Percentiles rank a stretch among this genome's conserved stretches.
Conservation (phyloP, 2,329 filamentous ascomycete species). For the Trichoderma atroviride region DNA sequence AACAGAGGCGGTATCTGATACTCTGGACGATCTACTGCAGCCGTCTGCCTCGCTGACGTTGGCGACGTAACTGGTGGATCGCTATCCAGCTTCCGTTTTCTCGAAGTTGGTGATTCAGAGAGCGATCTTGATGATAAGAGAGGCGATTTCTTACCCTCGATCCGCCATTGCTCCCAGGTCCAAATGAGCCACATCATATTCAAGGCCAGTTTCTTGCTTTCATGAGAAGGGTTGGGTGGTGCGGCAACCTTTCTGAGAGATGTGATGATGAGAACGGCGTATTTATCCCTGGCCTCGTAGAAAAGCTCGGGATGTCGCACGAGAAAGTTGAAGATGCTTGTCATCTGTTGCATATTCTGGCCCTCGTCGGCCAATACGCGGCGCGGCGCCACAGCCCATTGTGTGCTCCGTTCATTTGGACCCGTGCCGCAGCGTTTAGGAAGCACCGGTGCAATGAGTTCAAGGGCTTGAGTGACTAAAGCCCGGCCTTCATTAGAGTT, state of each 20-base stretch:
- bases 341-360: conserved; percentile 92
- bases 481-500: conserved; percentile 94
- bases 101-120: conserved; percentile 71
- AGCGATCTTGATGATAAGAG: conserved; percentile 40
- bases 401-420: conserved; percentile 70
- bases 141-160: conserved; percentile 57
- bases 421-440: conserved; percentile 76
- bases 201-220: conserved; percentile 87
- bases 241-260: conserved; percentile 86
- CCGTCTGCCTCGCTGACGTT: conserved; percentile 47
- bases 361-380: conserved; percentile 93
- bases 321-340: conserved; percentile 95
- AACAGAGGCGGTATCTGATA: conserved; percentile 69
- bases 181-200: conserved; percentile 90
- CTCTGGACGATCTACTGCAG: conserved; percentile 59
- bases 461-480: conserved; percentile 89
- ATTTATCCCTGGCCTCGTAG: conserved; percentile 91
- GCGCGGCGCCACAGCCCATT: conserved; percentile 88
- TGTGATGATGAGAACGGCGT: conserved; percentile 83
- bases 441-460: conserved; percentile 91
- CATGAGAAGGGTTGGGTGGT: conserved; percentile 81
- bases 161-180: conserved; percentile 86
- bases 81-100: conserved; percentile 78
- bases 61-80: conserved; percentile 57
- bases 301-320: conserved; percentile 91